Percentiles rank a stretch among this genome's conserved stretches.
Conservation (phyloP, 805 yeast genomes). For the Cyberlindnera xylosilytica region DNA sequence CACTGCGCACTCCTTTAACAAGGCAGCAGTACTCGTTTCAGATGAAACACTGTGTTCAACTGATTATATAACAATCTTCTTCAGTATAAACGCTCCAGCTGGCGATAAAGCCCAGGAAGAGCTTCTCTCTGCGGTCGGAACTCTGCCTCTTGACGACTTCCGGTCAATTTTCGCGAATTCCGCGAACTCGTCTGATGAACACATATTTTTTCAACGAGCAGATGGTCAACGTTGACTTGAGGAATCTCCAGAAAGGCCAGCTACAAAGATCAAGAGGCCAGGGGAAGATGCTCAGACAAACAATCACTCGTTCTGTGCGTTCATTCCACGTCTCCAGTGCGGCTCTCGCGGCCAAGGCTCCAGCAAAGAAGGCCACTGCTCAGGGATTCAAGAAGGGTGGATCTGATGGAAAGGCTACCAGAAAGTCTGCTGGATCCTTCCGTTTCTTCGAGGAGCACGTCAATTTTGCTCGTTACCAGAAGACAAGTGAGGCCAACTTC, state of each 20-base stretch:
- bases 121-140: no score
- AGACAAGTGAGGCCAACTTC: slow-evolving; percentile 18
- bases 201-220: not conserved
- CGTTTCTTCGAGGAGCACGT: slow-evolving; percentile 20
- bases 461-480: slow-evolving; percentile 28
- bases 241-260: not conserved
- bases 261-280: no score
- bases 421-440: slow-evolving; percentile 22
- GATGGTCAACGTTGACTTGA: not conserved
- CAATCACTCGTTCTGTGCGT: slow-evolving; percentile 4
- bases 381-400: slow-evolving; percentile 19
- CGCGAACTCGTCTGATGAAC: not conserved
- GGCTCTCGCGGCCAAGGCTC: slow-evolving; percentile 5
- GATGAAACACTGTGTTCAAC: no score
- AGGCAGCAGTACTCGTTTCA: no score
- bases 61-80: no score
- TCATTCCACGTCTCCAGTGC: slow-evolving; percentile 2
- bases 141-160: no score
- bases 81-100: no score
- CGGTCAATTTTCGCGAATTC: not conserved
- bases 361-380: slow-evolving; percentile 18
- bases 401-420: slow-evolving; percentile 8
- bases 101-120: no score
- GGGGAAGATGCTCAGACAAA: slow-evolving; percentile 11
- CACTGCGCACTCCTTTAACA: no score